These are phyloP conservation scores for Zostera marina DNA, from an alignment of 116 monocot species.

Conservation along the genomic window DNA sequence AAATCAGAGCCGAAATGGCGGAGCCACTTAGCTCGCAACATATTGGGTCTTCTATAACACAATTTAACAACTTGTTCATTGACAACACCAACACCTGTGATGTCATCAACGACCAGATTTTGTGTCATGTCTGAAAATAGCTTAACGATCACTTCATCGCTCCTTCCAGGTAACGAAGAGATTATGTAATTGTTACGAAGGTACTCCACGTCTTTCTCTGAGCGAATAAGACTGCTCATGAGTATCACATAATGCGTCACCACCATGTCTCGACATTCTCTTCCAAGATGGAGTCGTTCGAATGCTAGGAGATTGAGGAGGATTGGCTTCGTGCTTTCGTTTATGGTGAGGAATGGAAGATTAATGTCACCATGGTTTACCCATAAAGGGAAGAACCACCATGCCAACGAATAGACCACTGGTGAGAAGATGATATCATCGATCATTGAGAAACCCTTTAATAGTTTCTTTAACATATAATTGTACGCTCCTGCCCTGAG, in stretches of 20 bases:
- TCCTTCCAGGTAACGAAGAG: slow-evolving; percentile 5
- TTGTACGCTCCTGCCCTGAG: too few relatives aligned
- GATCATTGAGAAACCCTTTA: background rate
- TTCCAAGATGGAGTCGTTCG: slow-evolving; percentile 6
- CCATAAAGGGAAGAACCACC: slow-evolving; percentile 8
- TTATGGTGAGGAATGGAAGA: slow-evolving; percentile 2
- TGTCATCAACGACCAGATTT: background rate
- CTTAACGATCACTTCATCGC: slow-evolving; percentile 1
- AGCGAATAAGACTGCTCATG: slow-evolving; percentile 1
- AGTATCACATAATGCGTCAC: slow-evolving; percentile 8
- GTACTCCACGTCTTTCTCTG: slow-evolving; percentile 1
- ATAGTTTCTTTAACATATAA: background rate
- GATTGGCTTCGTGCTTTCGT: slow-evolving; percentile 6
- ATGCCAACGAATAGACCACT: background rate
- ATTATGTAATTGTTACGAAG: background rate
- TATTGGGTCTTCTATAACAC: too few relatives aligned
- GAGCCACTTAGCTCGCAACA: too few relatives aligned
- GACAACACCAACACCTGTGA: too few relatives aligned
- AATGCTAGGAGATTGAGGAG: slow-evolving; percentile 8
- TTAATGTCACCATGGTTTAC: background rate
- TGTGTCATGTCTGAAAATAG: background rate
- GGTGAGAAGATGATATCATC: background rate
- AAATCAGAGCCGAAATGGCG: too few relatives aligned
- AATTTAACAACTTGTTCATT: too few relatives aligned
- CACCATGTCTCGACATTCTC: background rate